phyloP scores from a whole-genome alignment of 2,329 filamentous ascomycete genomes.

The Pseudocercospora eumusae region DNA sequence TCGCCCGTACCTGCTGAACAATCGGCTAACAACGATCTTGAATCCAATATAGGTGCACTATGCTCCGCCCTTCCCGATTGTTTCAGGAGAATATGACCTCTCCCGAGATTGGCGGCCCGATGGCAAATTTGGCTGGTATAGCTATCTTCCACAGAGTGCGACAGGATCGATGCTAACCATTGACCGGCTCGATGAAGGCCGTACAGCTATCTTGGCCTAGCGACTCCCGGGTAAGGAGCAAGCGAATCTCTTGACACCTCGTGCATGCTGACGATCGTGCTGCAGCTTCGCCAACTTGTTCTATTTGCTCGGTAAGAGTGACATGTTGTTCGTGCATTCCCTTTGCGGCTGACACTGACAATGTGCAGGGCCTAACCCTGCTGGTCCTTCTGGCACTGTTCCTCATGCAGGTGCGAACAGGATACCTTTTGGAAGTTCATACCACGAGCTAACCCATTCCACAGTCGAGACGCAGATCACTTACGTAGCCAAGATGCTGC shows the following conservation, averaged over 20 bases:
- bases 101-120: constrained; percentile 37
- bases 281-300: constrained; percentile 31
- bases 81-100: constrained; percentile 31
- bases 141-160: background rate
- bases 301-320: constrained; percentile 29
- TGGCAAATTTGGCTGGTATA: constrained; percentile 39
- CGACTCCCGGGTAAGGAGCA: constrained; percentile 23
- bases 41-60: constrained; percentile 25
- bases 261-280: constrained; percentile 1
- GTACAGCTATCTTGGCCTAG: constrained; percentile 34
- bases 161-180: background rate
- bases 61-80: constrained; percentile 39
- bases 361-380: constrained; percentile 27
- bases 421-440: background rate
- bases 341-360: background rate
- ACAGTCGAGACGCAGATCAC: constrained; percentile 64
- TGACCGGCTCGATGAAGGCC: constrained; percentile 18
- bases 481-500: constrained; percentile 66
- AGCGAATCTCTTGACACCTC: background rate
- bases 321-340: background rate
- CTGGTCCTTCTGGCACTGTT: constrained; percentile 26
- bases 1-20: background rate
- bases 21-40: background rate
- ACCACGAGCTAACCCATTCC: constrained; percentile 7
- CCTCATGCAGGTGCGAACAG: constrained; percentile 47